Evolutionary conservation across 2,329 filamentous ascomycete genomes (phyloP), one percentile per base, ranked within the genome.

Genomic region (Acrodontium crateriforme): DNA sequence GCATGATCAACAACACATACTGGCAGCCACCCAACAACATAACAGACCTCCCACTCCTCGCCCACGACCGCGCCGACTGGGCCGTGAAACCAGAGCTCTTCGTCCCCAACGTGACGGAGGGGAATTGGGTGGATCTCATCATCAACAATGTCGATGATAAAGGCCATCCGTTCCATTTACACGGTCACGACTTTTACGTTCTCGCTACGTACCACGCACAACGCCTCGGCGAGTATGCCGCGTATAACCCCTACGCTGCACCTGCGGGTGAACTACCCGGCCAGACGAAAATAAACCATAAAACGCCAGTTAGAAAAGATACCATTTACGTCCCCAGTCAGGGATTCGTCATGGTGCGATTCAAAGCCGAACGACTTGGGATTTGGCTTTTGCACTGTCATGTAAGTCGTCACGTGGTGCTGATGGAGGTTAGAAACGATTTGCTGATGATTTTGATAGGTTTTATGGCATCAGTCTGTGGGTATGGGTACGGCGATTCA

Each of bases 101-200:
- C 50, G 5, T 46, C 50, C 31, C 47, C 40, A 5, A 50, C 44
- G n/a, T 52, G 41, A n/a, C n/a, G n/a, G n/a, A n/a, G n/a, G n/a
- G n/a, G n/a, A 5, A 34, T 36, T 67, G 63, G 61, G 46, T 65
- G 1, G 61, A 65, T 35, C 37, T 66, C 1, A 49, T 64, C 3
- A 45, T 66, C 25, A 67, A 67, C 36, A 67, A 67, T 30, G 45
- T 65, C 10, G 63, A 67, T 30, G 62, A 65, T 19, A 58, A 58
- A 6, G 47, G 53, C 0, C 63, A 67, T 38, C 63, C 63, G 1
- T 66, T 66, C 32, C 63, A 67, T 38, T 33, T 67, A 24, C 37
- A 53, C 25, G 42, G 52, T 24, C 30, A 50, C 25, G 34, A 39
- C 16, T 49, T 49, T 30, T 45, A 42, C 24, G 39, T 52, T 7